Percentiles rank a stretch among this genome's conserved stretches.
Conservation (phyloP, 116 monocot species). For the Papilionanthe hybrid region DNA sequence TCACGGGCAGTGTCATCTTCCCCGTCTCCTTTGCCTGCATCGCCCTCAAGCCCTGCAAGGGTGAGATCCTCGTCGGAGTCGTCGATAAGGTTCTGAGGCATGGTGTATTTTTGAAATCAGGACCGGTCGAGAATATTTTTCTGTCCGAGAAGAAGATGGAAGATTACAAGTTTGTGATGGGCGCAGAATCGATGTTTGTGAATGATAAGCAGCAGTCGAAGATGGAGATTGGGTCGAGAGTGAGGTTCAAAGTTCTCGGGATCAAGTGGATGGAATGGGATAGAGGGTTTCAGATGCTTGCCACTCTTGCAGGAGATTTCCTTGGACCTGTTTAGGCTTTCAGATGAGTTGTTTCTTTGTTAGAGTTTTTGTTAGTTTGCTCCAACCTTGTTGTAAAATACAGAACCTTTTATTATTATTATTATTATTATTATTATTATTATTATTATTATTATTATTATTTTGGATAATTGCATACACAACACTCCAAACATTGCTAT, state of each 20-base stretch:
- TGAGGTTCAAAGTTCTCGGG: conserved; percentile 17
- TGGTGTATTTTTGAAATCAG: conserved; percentile 63
- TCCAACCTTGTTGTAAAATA: too few species aligned
- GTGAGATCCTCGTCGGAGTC: conserved; percentile 28
- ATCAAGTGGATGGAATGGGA: conserved; percentile 13
- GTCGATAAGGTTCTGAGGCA: conserved; percentile 69
- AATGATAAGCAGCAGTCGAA: conserved; percentile 25
- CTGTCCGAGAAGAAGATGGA: conserved; percentile 50
- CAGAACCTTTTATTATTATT: too few species aligned
- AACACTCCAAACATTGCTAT: too few species aligned
- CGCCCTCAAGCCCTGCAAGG: conserved; percentile 49
- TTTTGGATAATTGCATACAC: too few species aligned
- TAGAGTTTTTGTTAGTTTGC: too few species aligned
- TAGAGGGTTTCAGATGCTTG: conserved; percentile 16
- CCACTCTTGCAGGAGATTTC: conserved; percentile 13
- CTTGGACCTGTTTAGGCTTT: conserved; percentile 11
- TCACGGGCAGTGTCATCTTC: conserved; percentile 46
- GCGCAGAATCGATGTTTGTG: conserved; percentile 59
- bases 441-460: too few species aligned
- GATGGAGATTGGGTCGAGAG: background rate
- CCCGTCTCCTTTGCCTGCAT: conserved; percentile 53
- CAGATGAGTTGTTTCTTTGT: too few species aligned
- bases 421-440: too few species aligned
- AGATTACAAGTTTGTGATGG: conserved; percentile 50
- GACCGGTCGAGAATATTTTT: conserved; percentile 56